Evolutionary conservation across 495 filamentous ascomycete genomes (phyloP).

Genomic region (Rostrohypoxylon terebratum): DNA sequence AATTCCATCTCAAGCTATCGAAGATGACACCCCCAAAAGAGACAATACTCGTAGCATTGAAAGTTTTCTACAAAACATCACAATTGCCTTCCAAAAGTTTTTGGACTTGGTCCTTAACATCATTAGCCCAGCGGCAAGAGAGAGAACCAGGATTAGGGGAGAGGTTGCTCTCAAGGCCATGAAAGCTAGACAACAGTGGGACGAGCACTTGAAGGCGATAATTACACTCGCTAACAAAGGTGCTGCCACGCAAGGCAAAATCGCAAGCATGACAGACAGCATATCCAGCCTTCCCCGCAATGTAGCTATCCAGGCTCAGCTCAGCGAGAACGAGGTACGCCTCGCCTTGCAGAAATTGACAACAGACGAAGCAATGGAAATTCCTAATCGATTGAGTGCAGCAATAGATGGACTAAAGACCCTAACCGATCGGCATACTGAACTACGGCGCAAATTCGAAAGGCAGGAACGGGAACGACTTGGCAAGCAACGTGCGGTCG

Average conservation of each 20-base stretch:
- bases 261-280: neutral
- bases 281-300: neutral
- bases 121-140: neutral
- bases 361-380: neutral
- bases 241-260: neutral
- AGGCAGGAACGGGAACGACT: constrained; percentile 1
- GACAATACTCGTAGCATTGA: neutral
- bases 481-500: constrained; percentile 10
- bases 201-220: constrained; percentile 6
- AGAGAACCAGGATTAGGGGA: neutral
- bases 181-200: constrained; percentile 10
- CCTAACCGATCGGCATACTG: neutral
- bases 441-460: constrained; percentile 9
- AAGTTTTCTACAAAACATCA: neutral
- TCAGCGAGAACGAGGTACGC: neutral
- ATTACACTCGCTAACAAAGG: neutral
- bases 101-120: constrained; percentile 15
- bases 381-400: constrained; percentile 6
- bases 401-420: constrained; percentile 17
- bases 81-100: neutral
- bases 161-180: neutral
- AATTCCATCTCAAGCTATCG: neutral
- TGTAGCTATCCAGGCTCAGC: neutral
- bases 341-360: constrained; percentile 5
- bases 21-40: neutral